Evolutionary conservation across 2,329 filamentous ascomycete genomes (phyloP).

Genomic region (Penicillium griseofulvum): DNA sequence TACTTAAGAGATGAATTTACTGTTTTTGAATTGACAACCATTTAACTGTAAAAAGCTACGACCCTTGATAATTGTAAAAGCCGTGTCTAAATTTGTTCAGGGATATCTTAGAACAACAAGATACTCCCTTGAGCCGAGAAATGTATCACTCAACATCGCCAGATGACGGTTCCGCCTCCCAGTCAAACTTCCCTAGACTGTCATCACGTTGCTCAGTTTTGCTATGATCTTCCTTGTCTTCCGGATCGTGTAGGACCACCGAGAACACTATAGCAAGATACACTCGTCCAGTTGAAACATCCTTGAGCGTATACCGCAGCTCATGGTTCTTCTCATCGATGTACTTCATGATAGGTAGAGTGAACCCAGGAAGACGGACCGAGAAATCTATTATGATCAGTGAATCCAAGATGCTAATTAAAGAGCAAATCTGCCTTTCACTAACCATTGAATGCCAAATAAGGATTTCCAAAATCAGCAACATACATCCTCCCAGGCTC

Average conservation of each 20-base stretch:
- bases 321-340: conserved; percentile 70
- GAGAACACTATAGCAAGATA: conserved; percentile 82
- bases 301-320: conserved; percentile 88
- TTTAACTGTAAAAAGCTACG: not conserved
- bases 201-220: not conserved
- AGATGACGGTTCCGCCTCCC: conserved; percentile 19
- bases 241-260: conserved; percentile 53
- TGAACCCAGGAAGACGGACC: conserved; percentile 39
- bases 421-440: not conserved
- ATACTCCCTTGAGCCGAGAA: not conserved
- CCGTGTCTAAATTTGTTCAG: not conserved
- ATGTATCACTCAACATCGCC: conserved; percentile 22
- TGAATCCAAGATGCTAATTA: not conserved
- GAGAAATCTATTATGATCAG: conserved; percentile 33
- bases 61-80: not conserved
- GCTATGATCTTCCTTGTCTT: conserved; percentile 18
- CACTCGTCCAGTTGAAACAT: conserved; percentile 68
- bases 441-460: conserved; percentile 76
- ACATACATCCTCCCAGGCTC: conserved; percentile 61
- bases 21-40: not conserved
- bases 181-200: conserved; percentile 25
- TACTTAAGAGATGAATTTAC: conserved; percentile 5
- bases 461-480: conserved; percentile 84
- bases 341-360: conserved; percentile 37
- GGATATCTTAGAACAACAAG: too few species aligned